Conservation (phyloP, 176 grass and related monocot species). For the Lolium perenne region DNA sequence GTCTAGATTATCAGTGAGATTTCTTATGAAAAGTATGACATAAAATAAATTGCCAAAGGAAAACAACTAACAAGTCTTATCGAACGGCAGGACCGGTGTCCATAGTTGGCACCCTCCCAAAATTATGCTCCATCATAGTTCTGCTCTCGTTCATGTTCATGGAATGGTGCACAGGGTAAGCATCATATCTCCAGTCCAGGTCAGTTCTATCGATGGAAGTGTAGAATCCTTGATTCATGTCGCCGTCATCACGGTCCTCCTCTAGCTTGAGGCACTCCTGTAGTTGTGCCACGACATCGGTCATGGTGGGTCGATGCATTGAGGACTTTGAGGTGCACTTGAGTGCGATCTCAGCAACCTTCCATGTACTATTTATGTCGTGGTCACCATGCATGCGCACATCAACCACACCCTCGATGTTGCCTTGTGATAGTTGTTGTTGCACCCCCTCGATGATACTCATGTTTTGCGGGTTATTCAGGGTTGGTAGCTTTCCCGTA, state of each 20-base stretch:
- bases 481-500: not conserved
- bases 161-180: not conserved
- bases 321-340: not conserved
- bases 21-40: not conserved
- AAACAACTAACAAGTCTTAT: not conserved
- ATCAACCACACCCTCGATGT: not conserved
- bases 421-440: not conserved
- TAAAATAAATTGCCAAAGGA: not conserved
- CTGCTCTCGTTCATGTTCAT: not conserved
- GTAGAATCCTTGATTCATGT: not conserved
- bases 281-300: not conserved
- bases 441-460: not conserved
- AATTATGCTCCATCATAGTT: not conserved
- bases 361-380: not conserved
- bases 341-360: not conserved
- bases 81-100: not conserved
- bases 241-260: not conserved
- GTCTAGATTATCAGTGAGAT: not conserved
- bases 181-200: not conserved
- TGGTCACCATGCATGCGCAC: not conserved
- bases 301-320: not conserved
- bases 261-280: not conserved
- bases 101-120: not conserved
- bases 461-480: not conserved
- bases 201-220: not conserved